Evolutionary conservation across 257 asterid species (phyloP).

Genomic region (Fraxinus quadrangulata): DNA sequence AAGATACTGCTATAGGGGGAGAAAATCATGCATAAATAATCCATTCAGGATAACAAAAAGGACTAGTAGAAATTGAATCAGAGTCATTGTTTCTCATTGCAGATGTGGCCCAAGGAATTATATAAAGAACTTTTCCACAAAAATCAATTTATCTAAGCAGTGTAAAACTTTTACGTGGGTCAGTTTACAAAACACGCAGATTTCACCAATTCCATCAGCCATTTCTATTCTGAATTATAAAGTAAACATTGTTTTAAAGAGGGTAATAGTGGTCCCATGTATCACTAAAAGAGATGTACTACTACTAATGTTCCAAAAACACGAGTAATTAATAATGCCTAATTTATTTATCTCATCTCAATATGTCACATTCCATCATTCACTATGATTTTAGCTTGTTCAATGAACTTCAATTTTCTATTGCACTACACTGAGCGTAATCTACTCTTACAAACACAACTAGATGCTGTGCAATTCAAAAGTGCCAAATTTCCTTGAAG

Average conservation of each 20-base stretch:
- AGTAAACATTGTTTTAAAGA: not conserved
- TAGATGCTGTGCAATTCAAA: not conserved
- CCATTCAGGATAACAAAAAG: not conserved
- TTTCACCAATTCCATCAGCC: not conserved
- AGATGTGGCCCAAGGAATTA: not conserved
- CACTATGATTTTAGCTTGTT: not conserved
- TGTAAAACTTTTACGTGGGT: not conserved
- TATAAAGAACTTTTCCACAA: not conserved
- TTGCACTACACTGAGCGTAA: not conserved
- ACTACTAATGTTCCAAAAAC: not conserved
- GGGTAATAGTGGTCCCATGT: not conserved
- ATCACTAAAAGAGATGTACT: not conserved
- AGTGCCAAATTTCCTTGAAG: not conserved
- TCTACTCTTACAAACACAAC: not conserved
- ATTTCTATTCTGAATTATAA: not conserved
- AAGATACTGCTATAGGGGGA: not conserved
- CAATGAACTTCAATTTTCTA: not conserved
- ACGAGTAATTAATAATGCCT: not conserved
- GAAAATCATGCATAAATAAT: not conserved
- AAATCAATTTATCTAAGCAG: not conserved
- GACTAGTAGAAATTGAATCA: not conserved
- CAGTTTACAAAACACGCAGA: not conserved
- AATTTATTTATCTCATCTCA: not conserved
- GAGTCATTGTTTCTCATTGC: not conserved
- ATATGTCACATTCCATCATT: not conserved